These are phyloP conservation scores for Lasiosphaeriaceae sp. DNA, from an alignment of 495 filamentous ascomycete genomes.

Conservation along the genomic window DNA sequence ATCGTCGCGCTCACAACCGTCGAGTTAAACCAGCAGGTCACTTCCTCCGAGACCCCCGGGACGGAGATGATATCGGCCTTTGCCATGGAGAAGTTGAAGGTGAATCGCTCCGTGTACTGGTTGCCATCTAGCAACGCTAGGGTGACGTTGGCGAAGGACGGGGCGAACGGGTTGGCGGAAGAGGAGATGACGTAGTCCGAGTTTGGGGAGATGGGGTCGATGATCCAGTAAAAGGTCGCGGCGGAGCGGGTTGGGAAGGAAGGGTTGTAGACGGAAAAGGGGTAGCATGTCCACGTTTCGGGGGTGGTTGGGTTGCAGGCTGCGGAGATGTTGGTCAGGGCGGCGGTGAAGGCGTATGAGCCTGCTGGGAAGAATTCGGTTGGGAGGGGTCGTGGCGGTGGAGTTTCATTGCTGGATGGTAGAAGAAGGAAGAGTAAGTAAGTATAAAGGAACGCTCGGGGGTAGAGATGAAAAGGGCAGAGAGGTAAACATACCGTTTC, in stretches of 20 bases:
- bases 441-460: too few relatives aligned
- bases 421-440: background rate
- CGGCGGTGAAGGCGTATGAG: conserved; percentile 51
- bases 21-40: conserved; percentile 48
- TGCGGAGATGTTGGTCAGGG: conserved; percentile 44
- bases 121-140: conserved; percentile 70
- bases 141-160: conserved; percentile 78
- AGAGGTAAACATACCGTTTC: conserved; percentile 22
- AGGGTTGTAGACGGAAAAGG: conserved; percentile 42
- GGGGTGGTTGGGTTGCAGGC: conserved; percentile 50
- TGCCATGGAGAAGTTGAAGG: conserved; percentile 41
- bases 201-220: conserved; percentile 23
- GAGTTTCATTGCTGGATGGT: background rate
- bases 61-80: conserved; percentile 37
- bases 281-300: conserved; percentile 53
- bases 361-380: conserved; percentile 48
- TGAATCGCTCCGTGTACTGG: conserved; percentile 53
- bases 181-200: conserved; percentile 40
- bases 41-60: background rate
- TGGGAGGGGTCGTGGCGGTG: conserved; percentile 1
- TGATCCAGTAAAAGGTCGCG: conserved; percentile 57
- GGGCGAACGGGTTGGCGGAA: conserved; percentile 50
- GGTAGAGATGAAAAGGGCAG: background rate
- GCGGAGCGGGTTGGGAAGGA: conserved; percentile 22
- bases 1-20: conserved; percentile 47